Base-by-base conservation (phyloP, 163 green algal genomes). In the Prototheca stagnorum region DNA sequence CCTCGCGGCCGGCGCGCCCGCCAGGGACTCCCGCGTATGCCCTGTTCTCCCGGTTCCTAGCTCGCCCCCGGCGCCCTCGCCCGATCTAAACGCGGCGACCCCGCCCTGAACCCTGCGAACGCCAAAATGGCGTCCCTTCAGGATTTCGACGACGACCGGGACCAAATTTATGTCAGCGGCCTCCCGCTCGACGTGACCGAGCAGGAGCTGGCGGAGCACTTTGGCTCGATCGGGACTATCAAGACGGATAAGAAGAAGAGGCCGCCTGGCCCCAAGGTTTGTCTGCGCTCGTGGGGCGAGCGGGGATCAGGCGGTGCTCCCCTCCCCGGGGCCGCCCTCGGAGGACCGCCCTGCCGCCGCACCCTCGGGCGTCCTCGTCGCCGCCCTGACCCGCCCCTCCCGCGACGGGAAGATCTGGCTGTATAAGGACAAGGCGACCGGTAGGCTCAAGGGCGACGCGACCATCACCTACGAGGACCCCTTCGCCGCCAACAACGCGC, bases 391-490 rank as follows among this genome's bases (percentile, higher is more conserved):
- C 9, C 17, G 9, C 17, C 14, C 19, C 26, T 19, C 3, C 7
- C 21, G 24, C 40, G 8, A 14, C 8, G 46, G 6, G 22, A 59
- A 68, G 51, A 48, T 92, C 8, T 93, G 82, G 80, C 64, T 95
- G 17, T 93, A 94, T 59, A 56, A 70, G 0, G 81, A 93, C 57
- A 86, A 89, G 49, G 70, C 56, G 1, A 93, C 80, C 0, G 80
- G 80, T 22, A 58, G 46, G 34, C 62, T 83, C 0, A 95, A 95
- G 62, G 85, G 85, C 23, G 85, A 95, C 42, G 79, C 73, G n/a
- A 93, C 81, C 1, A 65, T 91, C 2, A 76, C 68, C 0, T 86
- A 80, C 50, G 64, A 79, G 22, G 84, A 94, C 56, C 76, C 84
- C 2, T 86, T 84, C 51, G 79, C 79, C 3, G 84, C 84, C 8